Conservation (phyloP, 352 stramenopile species). For the Phytophthora quininea region DNA sequence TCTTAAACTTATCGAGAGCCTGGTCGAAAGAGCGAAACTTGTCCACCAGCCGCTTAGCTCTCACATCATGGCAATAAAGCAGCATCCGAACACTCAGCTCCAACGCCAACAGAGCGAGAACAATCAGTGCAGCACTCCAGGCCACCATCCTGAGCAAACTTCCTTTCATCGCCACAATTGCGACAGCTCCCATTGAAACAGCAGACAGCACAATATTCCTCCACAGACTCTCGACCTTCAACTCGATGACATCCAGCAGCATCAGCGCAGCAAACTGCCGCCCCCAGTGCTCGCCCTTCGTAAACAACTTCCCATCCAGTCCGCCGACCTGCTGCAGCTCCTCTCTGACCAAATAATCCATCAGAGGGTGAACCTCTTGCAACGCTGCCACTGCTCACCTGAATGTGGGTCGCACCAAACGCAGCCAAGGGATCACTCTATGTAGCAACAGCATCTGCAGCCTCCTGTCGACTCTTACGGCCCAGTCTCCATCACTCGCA, state of each 20-base stretch:
- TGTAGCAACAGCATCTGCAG: constrained; percentile 9
- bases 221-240: not conserved
- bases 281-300: not conserved
- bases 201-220: not conserved
- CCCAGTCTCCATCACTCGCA: not conserved
- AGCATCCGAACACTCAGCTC: constrained; percentile 21
- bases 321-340: constrained; percentile 25
- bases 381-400: constrained; percentile 11
- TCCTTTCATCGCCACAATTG: not conserved
- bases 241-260: constrained; percentile 13
- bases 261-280: constrained; percentile 4
- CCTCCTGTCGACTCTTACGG: not conserved
- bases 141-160: constrained; percentile 8
- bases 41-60: constrained; percentile 11
- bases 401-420: constrained; percentile 33
- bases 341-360: constrained; percentile 19
- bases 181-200: not conserved
- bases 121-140: not conserved
- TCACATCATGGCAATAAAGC: constrained; percentile 20
- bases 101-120: constrained; percentile 8
- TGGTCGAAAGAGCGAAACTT: constrained; percentile 14
- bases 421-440: constrained; percentile 13
- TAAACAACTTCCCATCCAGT: not conserved
- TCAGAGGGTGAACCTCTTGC: not conserved
- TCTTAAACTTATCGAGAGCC: constrained; percentile 22